Base-by-base conservation (phyloP, 164 flowering plant species). In the Annona squamosa region DNA sequence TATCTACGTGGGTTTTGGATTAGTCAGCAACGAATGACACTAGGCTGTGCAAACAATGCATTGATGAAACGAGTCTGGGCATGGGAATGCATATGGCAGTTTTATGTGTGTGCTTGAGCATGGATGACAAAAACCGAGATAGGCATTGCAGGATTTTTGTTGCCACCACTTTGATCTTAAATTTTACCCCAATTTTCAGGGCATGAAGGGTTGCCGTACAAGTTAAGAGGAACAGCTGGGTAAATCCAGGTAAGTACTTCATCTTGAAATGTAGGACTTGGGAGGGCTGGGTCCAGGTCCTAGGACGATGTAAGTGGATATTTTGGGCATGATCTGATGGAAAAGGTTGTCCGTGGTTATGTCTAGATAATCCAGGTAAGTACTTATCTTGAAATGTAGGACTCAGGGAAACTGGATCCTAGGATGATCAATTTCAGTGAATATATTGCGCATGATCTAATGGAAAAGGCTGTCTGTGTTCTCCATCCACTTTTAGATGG, bases 181-280 rank as follows among this genome's bases (percentile, higher is more conserved):
- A 76, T 67, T 71, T 79, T 79, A 18, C 62, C 73, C 68, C 77
- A 81, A 77, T 68, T 87, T 85, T 84, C 86, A 82, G 88, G 90
- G 79, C 71, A 61, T 72, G 65, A 67, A 77, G 75, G 74, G 73
- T 71, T 68, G 77, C 73, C 63, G 62, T 74, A 73, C 75, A 61
- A 57, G 73, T 81, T 76, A 2, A 67, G 43, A 19, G 42, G 43
- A 66, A 66, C 73, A 77, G 80, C 79, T 18, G 59, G n/a, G 73
- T 47, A 63, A 72, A 48, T 73, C 59, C 73, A 75, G 86, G 86
- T 85, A 78, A 83, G 85, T 82, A 46, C 65, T 65, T 68, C 5
- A 46, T 66, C 43, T 66, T 66, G 48, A 44, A 66, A 9, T 44
- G 13, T 66, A 46, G 68, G 16, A 42, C 47, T 13, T 66, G n/a